phyloP scores from a whole-genome alignment of 2,329 filamentous ascomycete genomes.

The Ophiocordyceps camponoti-floridani region DNA sequence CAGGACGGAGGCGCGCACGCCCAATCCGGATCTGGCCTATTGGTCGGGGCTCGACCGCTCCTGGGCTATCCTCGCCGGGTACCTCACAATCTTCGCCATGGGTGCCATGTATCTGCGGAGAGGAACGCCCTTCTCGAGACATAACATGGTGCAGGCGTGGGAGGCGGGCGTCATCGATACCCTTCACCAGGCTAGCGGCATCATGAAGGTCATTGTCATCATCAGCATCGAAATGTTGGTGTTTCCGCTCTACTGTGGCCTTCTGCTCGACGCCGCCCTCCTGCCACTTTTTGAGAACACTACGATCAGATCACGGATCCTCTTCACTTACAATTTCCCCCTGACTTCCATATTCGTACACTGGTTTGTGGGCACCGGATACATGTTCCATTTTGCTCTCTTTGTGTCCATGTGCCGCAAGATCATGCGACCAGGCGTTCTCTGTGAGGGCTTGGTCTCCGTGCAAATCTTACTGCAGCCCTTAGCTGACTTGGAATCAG shows the following conservation, averaged over 20 bases:
- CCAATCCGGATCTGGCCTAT: slow-evolving; percentile 39
- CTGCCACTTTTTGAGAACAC: slow-evolving; percentile 76
- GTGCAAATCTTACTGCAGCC: background rate
- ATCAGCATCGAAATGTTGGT: slow-evolving; percentile 98
- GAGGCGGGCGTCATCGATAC: slow-evolving; percentile 69
- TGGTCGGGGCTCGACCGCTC: slow-evolving; percentile 50
- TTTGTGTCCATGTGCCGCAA: slow-evolving; percentile 99
- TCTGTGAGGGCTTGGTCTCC: slow-evolving; percentile 43
- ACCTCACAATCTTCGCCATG: slow-evolving; percentile 54
- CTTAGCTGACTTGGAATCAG: slow-evolving; percentile 19
- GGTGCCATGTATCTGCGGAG: slow-evolving; percentile 67
- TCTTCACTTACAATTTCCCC: slow-evolving; percentile 63
- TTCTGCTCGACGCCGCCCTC: slow-evolving; percentile 74
- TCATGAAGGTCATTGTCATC: slow-evolving; percentile 94
- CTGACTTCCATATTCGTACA: slow-evolving; percentile 90
- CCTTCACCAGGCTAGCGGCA: slow-evolving; percentile 83
- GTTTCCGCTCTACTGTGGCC: slow-evolving; percentile 88
- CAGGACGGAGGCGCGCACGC: slow-evolving; percentile 16
- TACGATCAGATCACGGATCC: slow-evolving; percentile 56
- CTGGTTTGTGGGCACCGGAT: slow-evolving; percentile 96
- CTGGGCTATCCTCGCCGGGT: slow-evolving; percentile 65
- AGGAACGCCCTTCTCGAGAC: slow-evolving; percentile 47
- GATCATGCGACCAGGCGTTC: slow-evolving; percentile 84
- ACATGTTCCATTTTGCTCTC: slow-evolving; percentile 98
- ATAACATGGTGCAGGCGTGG: slow-evolving; percentile 37